Conservation (phyloP, 73 alveolate species). For the Paramecium sexaurelia region DNA sequence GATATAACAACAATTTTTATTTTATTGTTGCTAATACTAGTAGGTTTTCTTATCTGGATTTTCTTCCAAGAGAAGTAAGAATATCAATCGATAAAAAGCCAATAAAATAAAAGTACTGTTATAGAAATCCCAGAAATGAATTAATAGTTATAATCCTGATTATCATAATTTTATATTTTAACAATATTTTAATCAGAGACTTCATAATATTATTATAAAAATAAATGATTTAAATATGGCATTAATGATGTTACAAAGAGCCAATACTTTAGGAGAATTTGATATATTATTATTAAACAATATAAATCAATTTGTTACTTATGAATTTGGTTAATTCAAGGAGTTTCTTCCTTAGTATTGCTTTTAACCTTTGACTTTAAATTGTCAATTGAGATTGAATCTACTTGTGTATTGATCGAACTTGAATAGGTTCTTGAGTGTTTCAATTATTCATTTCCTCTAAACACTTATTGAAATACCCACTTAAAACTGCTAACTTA, state of each 20-base stretch:
- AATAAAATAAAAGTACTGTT: neutral
- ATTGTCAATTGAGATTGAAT: neutral
- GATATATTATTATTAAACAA: neutral
- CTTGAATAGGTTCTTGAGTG: conserved; percentile 19
- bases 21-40: neutral
- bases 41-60: neutral
- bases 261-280: neutral
- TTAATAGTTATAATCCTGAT: neutral
- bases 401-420: neutral
- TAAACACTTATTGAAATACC: conserved; percentile 48
- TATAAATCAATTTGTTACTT: conserved; percentile 28
- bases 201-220: too few species aligned
- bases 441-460: neutral
- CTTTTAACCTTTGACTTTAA: neutral
- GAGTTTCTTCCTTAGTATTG: neutral
- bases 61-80: neutral
- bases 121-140: neutral
- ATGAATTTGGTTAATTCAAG: neutral
- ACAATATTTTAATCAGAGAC: too few species aligned
- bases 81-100: neutral
- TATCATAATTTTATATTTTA: too few species aligned
- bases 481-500: conserved; percentile 35
- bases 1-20: neutral
- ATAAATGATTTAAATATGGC: too few species aligned
- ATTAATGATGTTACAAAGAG: neutral